Evolutionary conservation across 805 yeast species (phyloP).

Genomic region (Kuraishia borneana): DNA sequence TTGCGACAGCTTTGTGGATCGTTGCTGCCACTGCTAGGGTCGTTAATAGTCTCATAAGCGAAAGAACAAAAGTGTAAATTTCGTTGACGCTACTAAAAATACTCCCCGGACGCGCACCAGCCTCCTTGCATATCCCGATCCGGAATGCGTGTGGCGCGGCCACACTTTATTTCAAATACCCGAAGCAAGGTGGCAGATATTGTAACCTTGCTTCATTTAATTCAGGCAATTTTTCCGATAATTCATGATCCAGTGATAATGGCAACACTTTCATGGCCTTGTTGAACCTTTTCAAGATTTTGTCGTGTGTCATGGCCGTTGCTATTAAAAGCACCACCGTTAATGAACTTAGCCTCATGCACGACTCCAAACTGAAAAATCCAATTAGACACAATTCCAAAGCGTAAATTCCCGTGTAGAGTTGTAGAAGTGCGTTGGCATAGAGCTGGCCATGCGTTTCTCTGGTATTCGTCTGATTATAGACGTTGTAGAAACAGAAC

Average conservation of each 20-base stretch:
- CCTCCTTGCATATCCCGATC: background rate
- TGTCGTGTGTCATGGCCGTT: conserved; percentile 49
- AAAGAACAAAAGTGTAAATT: no score
- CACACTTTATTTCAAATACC: background rate
- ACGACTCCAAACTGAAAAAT: conserved; percentile 39
- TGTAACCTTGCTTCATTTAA: background rate
- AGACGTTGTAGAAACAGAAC: conserved; percentile 52
- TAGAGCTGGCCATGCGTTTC: conserved; percentile 65
- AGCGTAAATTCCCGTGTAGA: conserved; percentile 75
- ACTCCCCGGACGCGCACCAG: background rate
- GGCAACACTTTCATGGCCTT: conserved; percentile 27
- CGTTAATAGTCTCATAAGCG: background rate
- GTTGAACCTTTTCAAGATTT: conserved; percentile 31
- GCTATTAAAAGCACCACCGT: conserved; percentile 38
- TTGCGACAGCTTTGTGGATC: background rate
- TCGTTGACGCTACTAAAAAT: background rate
- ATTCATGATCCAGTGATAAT: conserved; percentile 8
- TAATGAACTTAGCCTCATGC: conserved; percentile 32
- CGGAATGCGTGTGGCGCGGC: background rate
- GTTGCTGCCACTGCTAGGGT: background rate
- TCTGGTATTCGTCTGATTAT: conserved; percentile 35
- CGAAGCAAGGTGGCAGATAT: background rate
- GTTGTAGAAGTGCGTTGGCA: conserved; percentile 63
- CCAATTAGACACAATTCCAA: conserved; percentile 74
- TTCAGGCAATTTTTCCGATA: background rate